These are phyloP conservation scores for Colletotrichum theobromicola DNA, from an alignment of 2,329 filamentous ascomycete genomes.

Conservation along the genomic window DNA sequence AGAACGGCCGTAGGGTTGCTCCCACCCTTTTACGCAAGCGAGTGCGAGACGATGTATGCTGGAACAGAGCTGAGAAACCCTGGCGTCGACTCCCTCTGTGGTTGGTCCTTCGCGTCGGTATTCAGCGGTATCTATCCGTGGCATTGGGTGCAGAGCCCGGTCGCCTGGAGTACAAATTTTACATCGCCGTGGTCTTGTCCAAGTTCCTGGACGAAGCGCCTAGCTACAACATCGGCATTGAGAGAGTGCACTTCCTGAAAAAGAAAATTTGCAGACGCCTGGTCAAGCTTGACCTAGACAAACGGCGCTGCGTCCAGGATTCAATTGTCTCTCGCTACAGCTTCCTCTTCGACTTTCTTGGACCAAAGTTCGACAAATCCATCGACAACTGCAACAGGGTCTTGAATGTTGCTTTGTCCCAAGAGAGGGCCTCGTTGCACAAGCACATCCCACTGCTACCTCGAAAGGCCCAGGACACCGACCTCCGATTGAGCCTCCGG, in stretches of 20 bases:
- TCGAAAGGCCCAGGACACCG: constrained; percentile 31
- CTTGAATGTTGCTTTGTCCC: constrained; percentile 41
- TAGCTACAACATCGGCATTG: constrained; percentile 29
- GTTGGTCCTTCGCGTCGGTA: constrained; percentile 64
- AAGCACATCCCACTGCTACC: constrained; percentile 49
- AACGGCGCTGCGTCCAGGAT: constrained; percentile 17
- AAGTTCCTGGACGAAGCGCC: constrained; percentile 47
- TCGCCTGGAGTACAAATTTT: constrained; percentile 59
- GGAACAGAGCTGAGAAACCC: constrained; percentile 50
- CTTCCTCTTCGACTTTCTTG: constrained; percentile 31
- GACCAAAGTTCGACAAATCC: constrained; percentile 28
- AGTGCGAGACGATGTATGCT: constrained; percentile 67
- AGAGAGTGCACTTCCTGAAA: constrained; percentile 44
- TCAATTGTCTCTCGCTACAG: constrained; percentile 24
- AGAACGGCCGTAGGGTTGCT: constrained; percentile 46
- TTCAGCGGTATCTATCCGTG: constrained; percentile 56
- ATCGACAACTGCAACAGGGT: constrained; percentile 32
- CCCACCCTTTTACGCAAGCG: constrained; percentile 56
- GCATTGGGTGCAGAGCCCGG: constrained; percentile 45
- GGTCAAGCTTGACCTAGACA: constrained; percentile 58
- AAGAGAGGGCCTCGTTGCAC: constrained; percentile 39
- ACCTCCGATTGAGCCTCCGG: constrained; percentile 40
- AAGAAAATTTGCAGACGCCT: constrained; percentile 63
- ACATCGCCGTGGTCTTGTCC: constrained; percentile 55
- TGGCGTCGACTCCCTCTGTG: constrained; percentile 70